Base-by-base conservation (phyloP, 768 basidiomycete genomes). In the Sutorius australiensis region DNA sequence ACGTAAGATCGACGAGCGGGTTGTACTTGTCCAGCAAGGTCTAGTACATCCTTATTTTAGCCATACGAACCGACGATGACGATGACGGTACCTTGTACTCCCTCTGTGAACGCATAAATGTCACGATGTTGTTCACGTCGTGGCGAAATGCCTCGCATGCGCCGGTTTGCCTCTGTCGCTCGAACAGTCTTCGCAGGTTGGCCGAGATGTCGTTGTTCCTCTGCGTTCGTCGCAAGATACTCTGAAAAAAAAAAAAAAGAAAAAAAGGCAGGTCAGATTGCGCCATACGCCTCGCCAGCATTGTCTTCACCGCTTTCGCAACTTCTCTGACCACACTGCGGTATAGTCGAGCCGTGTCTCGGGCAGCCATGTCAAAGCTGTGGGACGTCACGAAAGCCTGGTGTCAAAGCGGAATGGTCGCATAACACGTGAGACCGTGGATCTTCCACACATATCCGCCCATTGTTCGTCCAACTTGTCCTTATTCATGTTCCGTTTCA, bases 21-120 rank as follows among this genome's bases (percentile, higher is more conserved):
- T 94, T 95, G 73, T 98, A 98, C 48, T 91, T 77, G 49, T 91
- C 88, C 55, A 97, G 69, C 44, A 97, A 73, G 19, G 74, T 75
- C 94, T 97, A 24, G 24, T 24, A 62, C 14, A 33, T 21, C 12
- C 2, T 3, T n/a, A 11, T 5, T 12, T 54, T 50, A 57, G 54
- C 30, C 31, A 24, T 27, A 54, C 19, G 6, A 14, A 38, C 19
- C 13, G 42, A 45, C 49, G 17, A 24, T 64, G 31, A 75, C 63
- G 24, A 24, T 24, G 24, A 24, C 2, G 7, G 19, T 45, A 87
- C 93, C 77, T 88, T 89, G 75, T 95, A 77, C 63, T 83, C 79
- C 54, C 88, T 74, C 63, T 91, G 86, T 8, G 90, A 82, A 39
- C 73, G 73, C 68, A 95, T 66, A 67, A 93, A 92, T 5, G 83